Evolutionary conservation across 768 basidiomycete species (phyloP), one percentile per base, ranked within the genome.

Genomic region (Mycena polygramma): DNA sequence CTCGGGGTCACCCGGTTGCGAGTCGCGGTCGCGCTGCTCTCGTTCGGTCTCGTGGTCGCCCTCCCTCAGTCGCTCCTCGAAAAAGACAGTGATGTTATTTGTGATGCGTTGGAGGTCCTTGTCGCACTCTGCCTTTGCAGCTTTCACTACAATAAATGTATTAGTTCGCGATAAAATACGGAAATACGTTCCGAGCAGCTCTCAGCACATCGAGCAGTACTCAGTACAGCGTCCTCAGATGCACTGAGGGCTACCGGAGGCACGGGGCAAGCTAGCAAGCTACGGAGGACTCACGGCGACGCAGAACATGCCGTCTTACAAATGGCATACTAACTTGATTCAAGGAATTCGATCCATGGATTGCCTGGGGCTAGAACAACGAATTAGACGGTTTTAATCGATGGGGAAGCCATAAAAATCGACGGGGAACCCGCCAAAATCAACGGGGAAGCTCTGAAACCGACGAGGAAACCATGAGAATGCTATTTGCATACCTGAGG

Each of bases 51-150:
- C 92, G 75, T 89, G 86, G 79, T 95, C 92, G 62, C 87, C 90
- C 72, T 94, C 93, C 53, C 92, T 86, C 45, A 97, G 87, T 75
- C 92, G 89, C 78, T 96, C 93, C 83, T 99, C 97, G 75, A 98
- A 97, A 82, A 96, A 98, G 46, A 90, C 81, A 72, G 97, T 97
- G 85, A 99, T 96, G 69, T 91, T 94, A 81, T 94, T 92, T 69
- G 97, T 95, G 78, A 98, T 94, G 78, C 95, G 92, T 77, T 92
- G 91, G 11, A 99, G 90, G 81, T 98, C 96, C 85, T 94, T 94
- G 89, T 99, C 96, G 86, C 97, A 99, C 73, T 94, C 94, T 59
- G 94, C 90, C 85, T 99, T 99, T 67, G 97, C 96, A 5, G 92
- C 93, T 83, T 91, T 93, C 81, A 99, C 30, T 30, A 30, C 30